Base-by-base conservation (phyloP, 208 protist genomes). In the Leishmania mexicana region DNA sequence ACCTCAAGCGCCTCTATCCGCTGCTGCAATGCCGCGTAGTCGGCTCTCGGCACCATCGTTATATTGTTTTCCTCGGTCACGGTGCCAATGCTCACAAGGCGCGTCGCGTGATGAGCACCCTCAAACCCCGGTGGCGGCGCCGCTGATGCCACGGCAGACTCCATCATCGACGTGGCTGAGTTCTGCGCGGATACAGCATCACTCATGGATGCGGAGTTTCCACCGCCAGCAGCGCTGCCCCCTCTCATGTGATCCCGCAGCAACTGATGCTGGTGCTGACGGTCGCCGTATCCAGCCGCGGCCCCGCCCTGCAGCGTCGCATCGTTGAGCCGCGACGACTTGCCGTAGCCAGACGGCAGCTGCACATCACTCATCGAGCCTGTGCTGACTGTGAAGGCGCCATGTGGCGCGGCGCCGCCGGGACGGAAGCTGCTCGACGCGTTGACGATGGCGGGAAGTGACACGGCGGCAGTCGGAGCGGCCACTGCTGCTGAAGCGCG, bases 31-130 rank as follows among this genome's bases (percentile, higher is more conserved):
- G 75, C 65, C 5, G 89, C 86, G 79, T 96, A 93, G 38, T 89
- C 89, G 57, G 85, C 80, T 45, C 79, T 84, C 70, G 86, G 53
- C 6, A 98, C 87, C 28, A 87, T 89, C 7, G 87, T 87, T 35
- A 81, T 77, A 64, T 88, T 88, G 62, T 91, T 93, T 6, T 93
- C 89, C n/a, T 98, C 93, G 13, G 95, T 98, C 73, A 96, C 83
- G 45, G 89, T 94, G 19, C 83, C 90, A 58, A 92, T 87, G 65
- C 88, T 92, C 24, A 90, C 79, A 2, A 74, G 45, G 78, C 94
- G 89, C 45, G 87, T 93, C 51, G 78, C 83, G n/a, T 78, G 81
- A 54, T 84, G 75, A 15, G 83, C 76, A 7, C 75, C 68, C 4
- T 60, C 80, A 13, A 60, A 64, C 2, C 42, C 62, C 42, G 76